phyloP scores from a whole-genome alignment of 805 yeast species.

The Pichia membranifaciens region DNA sequence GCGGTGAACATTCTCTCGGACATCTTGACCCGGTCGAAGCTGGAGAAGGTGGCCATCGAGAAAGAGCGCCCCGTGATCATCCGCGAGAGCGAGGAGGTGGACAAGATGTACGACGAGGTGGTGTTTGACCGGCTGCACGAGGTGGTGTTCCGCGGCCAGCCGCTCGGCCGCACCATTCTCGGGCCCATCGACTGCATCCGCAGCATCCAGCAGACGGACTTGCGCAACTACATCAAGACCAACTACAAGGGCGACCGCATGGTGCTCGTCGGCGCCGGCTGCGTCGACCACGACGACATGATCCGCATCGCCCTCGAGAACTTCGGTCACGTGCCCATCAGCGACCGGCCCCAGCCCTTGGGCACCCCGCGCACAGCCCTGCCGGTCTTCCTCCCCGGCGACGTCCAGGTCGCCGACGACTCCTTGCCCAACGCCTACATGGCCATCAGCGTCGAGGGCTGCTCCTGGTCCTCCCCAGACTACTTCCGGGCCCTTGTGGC shows the following conservation, averaged over 20 bases:
- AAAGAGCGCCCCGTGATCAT: conserved; percentile 94
- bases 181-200: conserved; percentile 90
- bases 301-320: conserved; percentile 68
- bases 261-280: conserved; percentile 97
- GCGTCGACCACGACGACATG: conserved; percentile 80
- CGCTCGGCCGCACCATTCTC: conserved; percentile 90
- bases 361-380: conserved; percentile 69
- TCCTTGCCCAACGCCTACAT: conserved; percentile 84
- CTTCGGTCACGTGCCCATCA: conserved; percentile 63
- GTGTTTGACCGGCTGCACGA: conserved; percentile 96
- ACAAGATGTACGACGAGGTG: conserved; percentile 97
- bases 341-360: conserved; percentile 54
- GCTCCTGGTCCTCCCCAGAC: conserved; percentile 93
- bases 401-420: conserved; percentile 75
- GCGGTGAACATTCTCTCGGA: conserved; percentile 87
- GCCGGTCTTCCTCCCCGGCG: conserved; percentile 82
- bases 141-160: conserved; percentile 83
- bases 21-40: conserved; percentile 76
- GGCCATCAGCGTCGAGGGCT: conserved; percentile 96
- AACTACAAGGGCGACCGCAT: conserved; percentile 95
- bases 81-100: conserved; percentile 96
- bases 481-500: conserved; percentile 93
- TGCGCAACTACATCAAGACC: conserved; percentile 69
- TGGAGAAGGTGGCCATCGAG: conserved; percentile 81
- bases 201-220: conserved; percentile 69